Evolutionary conservation across 2,329 filamentous ascomycete genomes (phyloP), one percentile per base, ranked within the genome.

Genomic region (Thelonectria discophora): DNA sequence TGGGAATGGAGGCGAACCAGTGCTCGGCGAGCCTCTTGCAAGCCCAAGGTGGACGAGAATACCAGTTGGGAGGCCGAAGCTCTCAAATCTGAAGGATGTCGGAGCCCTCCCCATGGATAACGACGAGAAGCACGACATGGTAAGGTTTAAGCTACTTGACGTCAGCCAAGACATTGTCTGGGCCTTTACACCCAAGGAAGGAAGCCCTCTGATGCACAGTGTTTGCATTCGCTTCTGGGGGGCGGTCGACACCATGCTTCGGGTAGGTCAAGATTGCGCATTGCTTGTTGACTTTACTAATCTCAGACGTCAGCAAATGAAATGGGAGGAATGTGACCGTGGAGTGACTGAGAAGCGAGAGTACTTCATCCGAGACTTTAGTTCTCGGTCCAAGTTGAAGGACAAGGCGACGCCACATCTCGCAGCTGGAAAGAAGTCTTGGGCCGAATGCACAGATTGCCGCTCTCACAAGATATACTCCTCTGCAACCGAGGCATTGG

Each of bases 161-260:
- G 37, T 52, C 8, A 52, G 49, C 10, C 34, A 52, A 13, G 37
- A 65, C 15, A 56, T 62, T 34, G 21, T 62, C 11, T 24, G 32
- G 24, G 51, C 58, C 9, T 62, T 55, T n/a, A 37, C 55, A 13
- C 62, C 62, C 5, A 34, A 43, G 2, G 17, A 52, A 4, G 56
- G 63, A 24, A 58, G 48, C 49, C 37, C 54, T 5, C 27, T 58
- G 13, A 63, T 32, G 5, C 56, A 65, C 21, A 54, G 54, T 17
- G 49, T 63, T 59, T 72, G 49, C 47, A 53, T 55, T 18, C 65
- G 60, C 5, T 68, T 65, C 49, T 68, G 66, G 66, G 65, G 66
- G 8, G 57, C 65, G 11, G 48, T 68, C 3, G 66, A 67, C 24
- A 20, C 48, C n/a, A 67, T 67, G 11, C 57, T 59, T 13, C 56